A percentile compares a stretch with the other conserved stretches of the same genome.
phyloP scores from a whole-genome alignment of 495 filamentous ascomycete genomes.

The Parathielavia appendiculata region DNA sequence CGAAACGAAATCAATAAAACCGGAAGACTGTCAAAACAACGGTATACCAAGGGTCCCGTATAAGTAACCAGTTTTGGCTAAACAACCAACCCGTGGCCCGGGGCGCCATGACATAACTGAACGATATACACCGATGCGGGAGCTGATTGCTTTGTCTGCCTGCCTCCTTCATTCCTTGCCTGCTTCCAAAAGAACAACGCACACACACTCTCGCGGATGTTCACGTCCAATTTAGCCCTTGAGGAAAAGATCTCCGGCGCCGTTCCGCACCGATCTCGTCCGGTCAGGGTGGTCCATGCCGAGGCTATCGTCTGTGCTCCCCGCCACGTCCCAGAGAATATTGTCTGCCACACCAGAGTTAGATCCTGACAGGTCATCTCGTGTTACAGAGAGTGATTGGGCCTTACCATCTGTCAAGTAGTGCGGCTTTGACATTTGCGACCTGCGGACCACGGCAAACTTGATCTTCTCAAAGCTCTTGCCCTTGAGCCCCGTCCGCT shows the following conservation, averaged over 20 bases:
- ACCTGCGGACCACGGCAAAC: conserved; percentile 74
- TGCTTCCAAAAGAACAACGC: conserved; percentile 2
- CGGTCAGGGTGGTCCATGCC: conserved; percentile 89
- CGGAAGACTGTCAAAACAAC: neutral
- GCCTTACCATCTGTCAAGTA: conserved; percentile 84
- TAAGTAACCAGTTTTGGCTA: neutral
- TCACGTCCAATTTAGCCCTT: conserved; percentile 33
- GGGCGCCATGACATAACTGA: too few relatives aligned
- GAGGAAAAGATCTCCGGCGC: conserved; percentile 52
- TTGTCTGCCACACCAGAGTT: conserved; percentile 56
- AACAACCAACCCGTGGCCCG: too few relatives aligned
- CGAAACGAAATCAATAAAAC: neutral
- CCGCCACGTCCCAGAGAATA: conserved; percentile 67
- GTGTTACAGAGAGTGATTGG: neutral
- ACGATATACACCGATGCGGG: too few relatives aligned
- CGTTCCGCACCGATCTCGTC: conserved; percentile 47
- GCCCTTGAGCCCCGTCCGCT: conserved; percentile 88
- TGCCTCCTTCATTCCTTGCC: too few relatives aligned
- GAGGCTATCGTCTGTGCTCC: conserved; percentile 67
- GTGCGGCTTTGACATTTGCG: conserved; percentile 62
- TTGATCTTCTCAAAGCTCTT: conserved; percentile 99
- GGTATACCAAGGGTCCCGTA: neutral
- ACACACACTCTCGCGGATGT: neutral
- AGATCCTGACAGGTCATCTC: neutral
- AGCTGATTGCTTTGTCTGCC: neutral